Evolutionary conservation across 2,329 filamentous ascomycete genomes (phyloP).

Genomic region (Onygenales sp.): DNA sequence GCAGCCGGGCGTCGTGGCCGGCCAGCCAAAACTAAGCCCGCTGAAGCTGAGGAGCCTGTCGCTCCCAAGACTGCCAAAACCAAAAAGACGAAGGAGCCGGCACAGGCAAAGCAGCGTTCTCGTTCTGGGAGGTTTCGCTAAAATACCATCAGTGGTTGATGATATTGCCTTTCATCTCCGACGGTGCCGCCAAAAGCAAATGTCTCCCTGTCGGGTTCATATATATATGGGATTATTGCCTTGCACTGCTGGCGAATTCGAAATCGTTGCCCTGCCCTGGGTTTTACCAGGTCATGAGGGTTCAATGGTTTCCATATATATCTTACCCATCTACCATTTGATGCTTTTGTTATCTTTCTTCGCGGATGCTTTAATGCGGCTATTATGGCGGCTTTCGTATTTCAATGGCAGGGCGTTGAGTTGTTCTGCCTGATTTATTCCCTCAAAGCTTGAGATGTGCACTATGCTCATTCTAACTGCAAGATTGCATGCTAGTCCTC

Average conservation of each 20-base stretch:
- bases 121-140: background rate
- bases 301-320: too few relatives aligned
- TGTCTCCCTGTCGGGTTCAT: background rate
- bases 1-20: constrained; percentile 10
- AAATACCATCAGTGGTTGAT: background rate
- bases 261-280: too few relatives aligned
- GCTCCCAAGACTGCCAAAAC: background rate
- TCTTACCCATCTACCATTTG: too few relatives aligned
- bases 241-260: too few relatives aligned
- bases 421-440: background rate
- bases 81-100: constrained; percentile 13
- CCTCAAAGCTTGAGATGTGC: too few relatives aligned
- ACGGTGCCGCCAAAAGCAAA: background rate
- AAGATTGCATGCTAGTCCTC: background rate
- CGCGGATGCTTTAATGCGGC: too few relatives aligned
- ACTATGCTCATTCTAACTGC: too few relatives aligned
- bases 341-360: too few relatives aligned
- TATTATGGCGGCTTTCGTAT: too few relatives aligned
- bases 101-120: constrained; percentile 6
- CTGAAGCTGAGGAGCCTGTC: constrained; percentile 8
- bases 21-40: constrained; percentile 9
- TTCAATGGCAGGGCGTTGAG: too few relatives aligned
- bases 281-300: too few relatives aligned
- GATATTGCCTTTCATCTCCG: background rate
- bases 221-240: too few relatives aligned